Percentiles rank a stretch among this genome's conserved stretches.
These are phyloP conservation scores for Stephania japonica DNA, from an alignment of 164 flowering plant genomes.

Conservation along the genomic window DNA sequence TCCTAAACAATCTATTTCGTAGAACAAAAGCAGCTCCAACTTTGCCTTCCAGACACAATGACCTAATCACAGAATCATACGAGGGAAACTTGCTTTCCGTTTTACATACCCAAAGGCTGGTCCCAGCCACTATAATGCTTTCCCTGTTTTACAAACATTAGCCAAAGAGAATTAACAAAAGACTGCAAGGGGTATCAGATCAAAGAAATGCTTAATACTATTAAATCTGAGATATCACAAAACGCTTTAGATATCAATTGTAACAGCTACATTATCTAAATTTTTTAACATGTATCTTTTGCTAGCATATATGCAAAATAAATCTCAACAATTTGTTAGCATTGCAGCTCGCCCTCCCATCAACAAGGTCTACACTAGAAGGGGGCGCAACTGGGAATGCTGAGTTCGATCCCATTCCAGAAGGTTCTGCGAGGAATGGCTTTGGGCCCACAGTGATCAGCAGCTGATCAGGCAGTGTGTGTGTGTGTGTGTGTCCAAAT, in stretches of 20 bases:
- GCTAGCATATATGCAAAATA: too few relatives aligned
- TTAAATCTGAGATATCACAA: neutral
- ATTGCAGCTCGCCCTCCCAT: too few relatives aligned
- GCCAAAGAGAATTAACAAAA: conserved; percentile 1
- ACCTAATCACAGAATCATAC: conserved; percentile 29
- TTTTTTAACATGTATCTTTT: neutral
- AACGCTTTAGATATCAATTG: neutral
- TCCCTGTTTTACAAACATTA: conserved; percentile 33
- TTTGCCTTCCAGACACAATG: conserved; percentile 52
- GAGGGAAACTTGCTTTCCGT: conserved; percentile 14
- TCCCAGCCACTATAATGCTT: conserved; percentile 30
- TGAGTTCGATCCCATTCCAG: too few relatives aligned
- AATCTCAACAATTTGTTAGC: too few relatives aligned
- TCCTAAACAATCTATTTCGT: conserved; percentile 35
- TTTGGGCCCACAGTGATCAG: too few relatives aligned
- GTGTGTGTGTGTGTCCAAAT: too few relatives aligned
- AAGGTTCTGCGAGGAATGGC: too few relatives aligned
- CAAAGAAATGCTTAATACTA: neutral
- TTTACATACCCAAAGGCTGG: conserved; percentile 10
- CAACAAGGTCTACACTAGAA: too few relatives aligned
- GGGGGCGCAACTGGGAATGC: too few relatives aligned
- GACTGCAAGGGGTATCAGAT: neutral
- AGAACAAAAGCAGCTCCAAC: conserved; percentile 50
- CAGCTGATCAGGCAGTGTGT: too few relatives aligned
- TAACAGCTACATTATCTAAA: neutral